Percentiles rank a stretch among this genome's conserved stretches.
These are phyloP conservation scores for Nicotiana sylvestris DNA, from an alignment of 257 asterid genomes.

Conservation along the genomic window DNA sequence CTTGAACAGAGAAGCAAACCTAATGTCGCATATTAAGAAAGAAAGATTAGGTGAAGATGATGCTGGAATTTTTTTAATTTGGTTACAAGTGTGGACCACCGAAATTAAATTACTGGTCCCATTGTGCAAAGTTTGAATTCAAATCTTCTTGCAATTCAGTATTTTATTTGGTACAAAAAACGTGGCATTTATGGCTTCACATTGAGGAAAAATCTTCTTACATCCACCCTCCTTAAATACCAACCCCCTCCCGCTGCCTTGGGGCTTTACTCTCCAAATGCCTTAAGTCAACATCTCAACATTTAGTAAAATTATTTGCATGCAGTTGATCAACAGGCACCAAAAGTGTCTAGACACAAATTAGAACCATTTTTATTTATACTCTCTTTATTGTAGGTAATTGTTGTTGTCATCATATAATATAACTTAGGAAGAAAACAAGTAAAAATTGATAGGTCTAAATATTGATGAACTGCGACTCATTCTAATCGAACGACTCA, in stretches of 20 bases:
- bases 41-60: too few relatives aligned
- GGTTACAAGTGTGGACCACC: too few relatives aligned
- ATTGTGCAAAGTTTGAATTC: not conserved
- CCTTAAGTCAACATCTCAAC: not conserved
- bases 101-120: too few relatives aligned
- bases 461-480: too few relatives aligned
- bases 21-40: too few relatives aligned
- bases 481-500: too few relatives aligned
- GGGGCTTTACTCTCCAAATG: not conserved
- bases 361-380: not conserved
- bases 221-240: not conserved
- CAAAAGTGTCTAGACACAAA: not conserved
- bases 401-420: not conserved
- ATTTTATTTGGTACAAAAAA: not conserved
- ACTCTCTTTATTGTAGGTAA: not conserved
- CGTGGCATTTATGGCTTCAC: not conserved
- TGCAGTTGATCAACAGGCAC: not conserved
- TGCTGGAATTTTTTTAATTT: too few relatives aligned
- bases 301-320: not conserved
- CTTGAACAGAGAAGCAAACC: too few relatives aligned
- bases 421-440: not conserved
- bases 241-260: not conserved
- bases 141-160: not conserved
- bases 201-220: not conserved
- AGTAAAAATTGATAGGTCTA: not conserved